A percentile compares a stretch with the other conserved stretches of the same genome.
Conservation (phyloP, 345 rosid genomes). For the Moricandia moricandioides region DNA sequence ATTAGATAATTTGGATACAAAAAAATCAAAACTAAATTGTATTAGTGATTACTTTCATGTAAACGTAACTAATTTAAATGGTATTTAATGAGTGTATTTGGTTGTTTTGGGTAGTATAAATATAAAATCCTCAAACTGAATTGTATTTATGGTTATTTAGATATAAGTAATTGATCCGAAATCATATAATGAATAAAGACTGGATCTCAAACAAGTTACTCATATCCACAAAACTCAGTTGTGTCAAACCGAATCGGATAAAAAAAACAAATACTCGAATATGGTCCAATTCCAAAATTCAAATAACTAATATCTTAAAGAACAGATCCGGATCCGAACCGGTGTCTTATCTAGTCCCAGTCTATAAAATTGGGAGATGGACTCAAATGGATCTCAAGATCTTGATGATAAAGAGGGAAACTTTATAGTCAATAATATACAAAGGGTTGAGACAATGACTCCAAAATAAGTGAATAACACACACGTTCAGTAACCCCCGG, state of each 20-base stretch:
- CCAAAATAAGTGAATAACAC: neutral
- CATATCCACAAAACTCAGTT: neutral
- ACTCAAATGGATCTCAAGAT: neutral
- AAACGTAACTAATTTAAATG: too few species aligned
- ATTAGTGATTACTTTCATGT: too few species aligned
- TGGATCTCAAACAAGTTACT: neutral
- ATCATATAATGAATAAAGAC: neutral
- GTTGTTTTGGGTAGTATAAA: too few species aligned
- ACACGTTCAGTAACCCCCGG: neutral
- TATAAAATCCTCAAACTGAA: too few species aligned
- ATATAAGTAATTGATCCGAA: too few species aligned
- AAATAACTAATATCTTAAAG: neutral
- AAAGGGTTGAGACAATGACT: slow-evolving; percentile 2
- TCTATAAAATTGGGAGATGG: neutral
- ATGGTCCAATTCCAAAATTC: too few species aligned
- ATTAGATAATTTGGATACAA: too few species aligned
- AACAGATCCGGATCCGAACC: too few species aligned
- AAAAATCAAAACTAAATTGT: too few species aligned
- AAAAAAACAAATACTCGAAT: too few species aligned
- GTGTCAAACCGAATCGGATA: too few species aligned
- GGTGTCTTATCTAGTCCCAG: neutral
- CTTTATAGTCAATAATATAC: neutral
- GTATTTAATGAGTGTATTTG: too few species aligned
- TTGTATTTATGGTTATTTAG: neutral
- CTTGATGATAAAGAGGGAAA: neutral